Percentiles rank a stretch among this genome's conserved stretches.
phyloP scores from a whole-genome alignment of 345 rosid species.

The Carallia pectinifolia region DNA sequence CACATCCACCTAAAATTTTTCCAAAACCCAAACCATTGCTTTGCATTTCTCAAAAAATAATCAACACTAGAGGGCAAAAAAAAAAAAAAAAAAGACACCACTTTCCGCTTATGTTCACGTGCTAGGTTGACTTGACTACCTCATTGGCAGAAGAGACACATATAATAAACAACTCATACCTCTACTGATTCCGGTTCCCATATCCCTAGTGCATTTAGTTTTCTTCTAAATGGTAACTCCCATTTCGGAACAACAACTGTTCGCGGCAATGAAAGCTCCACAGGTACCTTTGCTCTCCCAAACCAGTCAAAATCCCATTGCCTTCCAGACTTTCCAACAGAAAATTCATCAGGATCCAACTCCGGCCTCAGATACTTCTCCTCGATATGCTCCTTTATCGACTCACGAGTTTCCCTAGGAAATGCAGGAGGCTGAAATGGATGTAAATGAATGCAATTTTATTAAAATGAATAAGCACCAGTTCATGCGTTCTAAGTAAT shows the following conservation, averaged over 20 bases:
- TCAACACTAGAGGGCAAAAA: background rate
- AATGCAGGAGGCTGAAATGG: slow-evolving; percentile 90
- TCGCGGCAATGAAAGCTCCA: slow-evolving; percentile 72
- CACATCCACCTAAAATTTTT: slow-evolving; percentile 67
- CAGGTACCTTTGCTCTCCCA: slow-evolving; percentile 64
- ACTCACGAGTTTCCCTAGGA: slow-evolving; percentile 70
- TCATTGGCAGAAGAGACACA: background rate
- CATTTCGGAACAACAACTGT: slow-evolving; percentile 73
- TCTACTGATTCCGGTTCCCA: slow-evolving; percentile 65
- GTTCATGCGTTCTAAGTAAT: too few species aligned
- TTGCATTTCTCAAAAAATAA: background rate
- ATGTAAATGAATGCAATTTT: slow-evolving; percentile 2
- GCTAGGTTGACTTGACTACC: slow-evolving; percentile 1
- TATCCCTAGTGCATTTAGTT: slow-evolving; percentile 26
- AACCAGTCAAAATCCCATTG: slow-evolving; percentile 99
- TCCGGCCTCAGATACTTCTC: slow-evolving; percentile 78
- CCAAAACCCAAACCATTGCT: background rate
- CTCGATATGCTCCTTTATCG: slow-evolving; percentile 76
- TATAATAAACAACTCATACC: slow-evolving; percentile 34
- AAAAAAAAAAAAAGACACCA: background rate
- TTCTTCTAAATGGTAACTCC: slow-evolving; percentile 81
- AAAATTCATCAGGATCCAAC: slow-evolving; percentile 66
- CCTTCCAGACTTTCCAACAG: slow-evolving; percentile 66
- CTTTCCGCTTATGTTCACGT: background rate
- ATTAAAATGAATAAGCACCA: background rate